Evolutionary conservation across 305 asterid species (phyloP), one percentile per base, ranked within the genome.

Genomic region (Solanum hybrid): DNA sequence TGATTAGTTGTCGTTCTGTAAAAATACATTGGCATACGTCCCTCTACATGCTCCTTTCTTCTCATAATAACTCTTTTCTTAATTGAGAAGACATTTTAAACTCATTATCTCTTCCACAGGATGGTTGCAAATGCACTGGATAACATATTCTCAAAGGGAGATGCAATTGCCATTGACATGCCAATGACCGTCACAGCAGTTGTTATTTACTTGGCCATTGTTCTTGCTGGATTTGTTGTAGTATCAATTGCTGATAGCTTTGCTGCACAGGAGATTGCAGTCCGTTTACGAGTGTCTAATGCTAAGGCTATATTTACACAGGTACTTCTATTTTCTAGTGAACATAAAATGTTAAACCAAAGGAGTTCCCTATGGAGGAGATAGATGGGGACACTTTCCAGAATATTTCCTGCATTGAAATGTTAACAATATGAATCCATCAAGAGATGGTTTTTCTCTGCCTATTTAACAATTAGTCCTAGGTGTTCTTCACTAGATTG

Each of bases 161-260:
- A 97, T 88, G 95, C 98, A 22, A 94, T 96, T 90, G 99, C 99
- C 89, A 94, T 97, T 78, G 98, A 95, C 94, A 97, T 97, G 99
- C 99, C 97, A 87, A 97, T 97, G 99, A 96, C 97, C 32, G 91
- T 69, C 79, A 94, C 93, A 89, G 98, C 99, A 15, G 98, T 97
- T 51, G 89, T 97, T 85, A 91, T 96, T 89, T 97, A 97, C 93
- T 92, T 97, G 94, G 98, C 98, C 42, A 94, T 94, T 86, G 93
- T 97, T 72, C 95, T 95, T 87, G 95, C 97, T 17, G 98, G 99
- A 82, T 87, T 94, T 86, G 95, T 94, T 78, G 99, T 95, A n/a
- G 99, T 96, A 66, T 96, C 99, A 45, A 96, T 97, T 66, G 99
- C 99, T 73, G 99, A 97, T 93, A 97, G 99, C 95, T 97, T 97